phyloP scores from a whole-genome alignment of 1,284 basidiomycete genomes.

The Clitocybe nebularis region DNA sequence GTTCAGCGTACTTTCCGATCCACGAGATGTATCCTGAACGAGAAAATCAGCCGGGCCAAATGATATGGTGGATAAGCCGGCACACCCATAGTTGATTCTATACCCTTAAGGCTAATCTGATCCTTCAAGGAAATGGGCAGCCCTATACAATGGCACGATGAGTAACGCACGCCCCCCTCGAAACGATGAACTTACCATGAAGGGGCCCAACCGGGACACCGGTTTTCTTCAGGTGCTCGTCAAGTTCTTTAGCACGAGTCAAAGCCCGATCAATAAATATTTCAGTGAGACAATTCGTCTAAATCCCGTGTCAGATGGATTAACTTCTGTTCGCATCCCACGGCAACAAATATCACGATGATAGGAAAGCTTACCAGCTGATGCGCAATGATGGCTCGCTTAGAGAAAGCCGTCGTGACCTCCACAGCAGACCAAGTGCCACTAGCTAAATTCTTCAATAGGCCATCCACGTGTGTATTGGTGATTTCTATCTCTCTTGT shows the following conservation, averaged over 20 bases:
- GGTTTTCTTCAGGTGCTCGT: slow-evolving; percentile 46
- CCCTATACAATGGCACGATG: slow-evolving; percentile 32
- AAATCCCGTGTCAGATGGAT: slow-evolving; percentile 12
- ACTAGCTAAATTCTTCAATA: slow-evolving; percentile 44
- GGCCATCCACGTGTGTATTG: slow-evolving; percentile 40
- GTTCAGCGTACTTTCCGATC: slow-evolving; percentile 48
- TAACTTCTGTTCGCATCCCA: too few relatives aligned
- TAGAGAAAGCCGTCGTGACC: slow-evolving; percentile 74
- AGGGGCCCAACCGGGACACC: slow-evolving; percentile 52
- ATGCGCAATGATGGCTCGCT: slow-evolving; percentile 78
- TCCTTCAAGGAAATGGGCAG: slow-evolving; percentile 64
- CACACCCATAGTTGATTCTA: slow-evolving; percentile 56
- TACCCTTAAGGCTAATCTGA: slow-evolving; percentile 55
- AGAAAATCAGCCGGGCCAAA: background rate
- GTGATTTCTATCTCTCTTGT: slow-evolving; percentile 66
- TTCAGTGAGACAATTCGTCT: slow-evolving; percentile 71
- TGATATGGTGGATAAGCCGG: too few relatives aligned
- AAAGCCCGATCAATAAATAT: slow-evolving; percentile 62
- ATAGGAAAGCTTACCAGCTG: slow-evolving; percentile 57
- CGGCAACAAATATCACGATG: background rate
- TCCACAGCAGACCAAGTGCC: slow-evolving; percentile 59
- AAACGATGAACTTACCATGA: slow-evolving; percentile 30
- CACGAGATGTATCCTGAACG: slow-evolving; percentile 61
- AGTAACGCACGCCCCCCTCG: slow-evolving; percentile 1
- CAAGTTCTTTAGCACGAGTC: slow-evolving; percentile 52